Percentiles rank a stretch among this genome's conserved stretches.
These are phyloP conservation scores for Piper longum DNA, from an alignment of 164 flowering plant species.

Conservation along the genomic window DNA sequence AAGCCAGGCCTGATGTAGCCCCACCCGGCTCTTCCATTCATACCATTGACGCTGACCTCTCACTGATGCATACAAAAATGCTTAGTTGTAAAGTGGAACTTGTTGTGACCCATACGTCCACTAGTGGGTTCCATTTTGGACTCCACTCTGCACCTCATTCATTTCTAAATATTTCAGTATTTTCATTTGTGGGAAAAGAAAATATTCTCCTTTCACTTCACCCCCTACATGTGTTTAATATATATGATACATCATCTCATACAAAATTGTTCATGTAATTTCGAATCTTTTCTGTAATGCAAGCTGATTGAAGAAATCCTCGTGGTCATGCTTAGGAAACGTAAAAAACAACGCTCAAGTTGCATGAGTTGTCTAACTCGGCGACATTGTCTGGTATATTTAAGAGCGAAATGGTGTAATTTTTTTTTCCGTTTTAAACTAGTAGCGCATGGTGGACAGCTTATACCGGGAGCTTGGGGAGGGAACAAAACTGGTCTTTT, in stretches of 20 bases:
- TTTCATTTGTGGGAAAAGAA: not conserved
- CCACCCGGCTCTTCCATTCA: not conserved
- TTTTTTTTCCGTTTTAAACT: not conserved
- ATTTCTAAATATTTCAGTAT: not conserved
- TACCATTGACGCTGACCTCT: not conserved
- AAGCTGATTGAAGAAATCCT: not conserved
- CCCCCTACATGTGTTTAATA: not conserved
- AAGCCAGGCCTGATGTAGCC: not conserved
- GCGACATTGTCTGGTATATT: not conserved
- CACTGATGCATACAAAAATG: not conserved
- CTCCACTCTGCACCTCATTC: not conserved
- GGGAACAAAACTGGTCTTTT: not conserved
- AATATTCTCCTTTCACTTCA: not conserved
- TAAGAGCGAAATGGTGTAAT: not conserved
- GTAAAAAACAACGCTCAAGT: not conserved
- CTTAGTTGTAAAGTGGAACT: conserved; percentile 1
- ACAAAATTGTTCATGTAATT: not conserved
- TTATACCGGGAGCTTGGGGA: not conserved
- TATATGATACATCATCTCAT: not conserved
- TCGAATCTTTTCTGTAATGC: not conserved
- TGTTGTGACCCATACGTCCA: not conserved
- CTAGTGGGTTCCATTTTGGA: not conserved
- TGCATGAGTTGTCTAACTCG: not conserved
- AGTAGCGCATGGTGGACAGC: not conserved
- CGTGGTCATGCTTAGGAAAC: not conserved